These are phyloP conservation scores for Alternaria dauci DNA, from an alignment of 2,329 filamentous ascomycete genomes.

Conservation along the genomic window DNA sequence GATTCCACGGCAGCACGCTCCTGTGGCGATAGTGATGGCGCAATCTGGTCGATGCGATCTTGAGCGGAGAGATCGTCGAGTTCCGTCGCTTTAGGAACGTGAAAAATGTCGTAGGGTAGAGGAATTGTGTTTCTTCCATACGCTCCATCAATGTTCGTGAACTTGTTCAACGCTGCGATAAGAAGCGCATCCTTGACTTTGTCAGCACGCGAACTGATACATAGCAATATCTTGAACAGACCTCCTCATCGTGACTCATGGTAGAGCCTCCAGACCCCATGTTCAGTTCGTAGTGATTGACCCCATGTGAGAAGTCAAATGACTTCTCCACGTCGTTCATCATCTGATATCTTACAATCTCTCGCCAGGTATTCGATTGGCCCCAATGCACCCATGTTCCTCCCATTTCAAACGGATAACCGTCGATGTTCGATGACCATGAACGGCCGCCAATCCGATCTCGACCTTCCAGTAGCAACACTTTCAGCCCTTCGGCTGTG, in stretches of 20 bases:
- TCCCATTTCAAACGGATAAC: conserved; percentile 52
- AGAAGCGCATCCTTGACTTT: conserved; percentile 30
- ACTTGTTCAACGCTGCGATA: conserved; percentile 49
- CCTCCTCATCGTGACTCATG: conserved; percentile 56
- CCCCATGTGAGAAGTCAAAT: conserved; percentile 53
- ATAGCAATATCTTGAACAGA: no score
- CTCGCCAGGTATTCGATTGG: conserved; percentile 40
- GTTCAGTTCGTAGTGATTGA: conserved; percentile 55
- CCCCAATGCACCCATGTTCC: conserved; percentile 53
- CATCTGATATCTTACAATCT: conserved; percentile 59
- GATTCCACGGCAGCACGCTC: conserved; percentile 54
- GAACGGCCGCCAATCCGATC: conserved; percentile 56
- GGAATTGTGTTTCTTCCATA: conserved; percentile 52
- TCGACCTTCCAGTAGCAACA: conserved; percentile 51
- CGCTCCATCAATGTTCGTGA: conserved; percentile 58
- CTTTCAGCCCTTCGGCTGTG: conserved; percentile 29
- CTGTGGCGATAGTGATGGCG: conserved; percentile 50
- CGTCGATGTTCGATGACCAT: conserved; percentile 51
- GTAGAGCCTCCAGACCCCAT: conserved; percentile 38
- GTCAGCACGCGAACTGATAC: conserved; percentile 7
- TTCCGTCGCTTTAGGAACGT: conserved; percentile 11
- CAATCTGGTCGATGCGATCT: conserved; percentile 56
- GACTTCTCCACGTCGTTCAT: conserved; percentile 35
- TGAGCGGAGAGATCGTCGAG: conserved; percentile 43
- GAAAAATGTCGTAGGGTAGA: conserved; percentile 50